These are phyloP conservation scores for Pseudogymnoascus sp. DNA, from an alignment of 2,329 filamentous ascomycete species.

Conservation along the genomic window DNA sequence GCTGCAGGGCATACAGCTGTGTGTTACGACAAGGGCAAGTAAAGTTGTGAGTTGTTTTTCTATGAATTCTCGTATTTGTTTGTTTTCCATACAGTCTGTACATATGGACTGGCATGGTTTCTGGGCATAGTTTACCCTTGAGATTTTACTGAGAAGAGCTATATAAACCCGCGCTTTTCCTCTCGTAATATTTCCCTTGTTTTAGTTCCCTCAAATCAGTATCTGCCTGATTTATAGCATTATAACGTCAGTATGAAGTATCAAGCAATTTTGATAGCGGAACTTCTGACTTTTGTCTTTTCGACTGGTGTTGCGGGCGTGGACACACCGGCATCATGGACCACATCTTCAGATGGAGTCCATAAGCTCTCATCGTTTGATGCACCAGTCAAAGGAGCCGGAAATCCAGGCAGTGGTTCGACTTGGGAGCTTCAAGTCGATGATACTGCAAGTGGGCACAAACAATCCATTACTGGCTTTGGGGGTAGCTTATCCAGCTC, in stretches of 20 bases:
- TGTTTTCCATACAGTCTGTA: background rate
- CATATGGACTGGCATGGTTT: background rate
- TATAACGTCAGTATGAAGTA: conserved; percentile 20
- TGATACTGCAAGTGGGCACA: conserved; percentile 33
- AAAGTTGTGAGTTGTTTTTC: background rate
- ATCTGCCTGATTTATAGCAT: background rate
- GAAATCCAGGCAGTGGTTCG: conserved; percentile 18
- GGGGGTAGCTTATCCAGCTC: conserved; percentile 20
- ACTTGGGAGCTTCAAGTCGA: conserved; percentile 35
- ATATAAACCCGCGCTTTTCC: background rate
- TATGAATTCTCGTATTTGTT: background rate
- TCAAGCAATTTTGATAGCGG: background rate
- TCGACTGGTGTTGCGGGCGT: conserved; percentile 5
- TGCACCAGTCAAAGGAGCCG: background rate
- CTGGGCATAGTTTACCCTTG: background rate
- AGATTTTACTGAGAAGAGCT: background rate
- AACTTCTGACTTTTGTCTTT: conserved; percentile 6
- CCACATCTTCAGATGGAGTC: conserved; percentile 5
- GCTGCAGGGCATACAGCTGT: background rate
- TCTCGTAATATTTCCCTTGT: background rate
- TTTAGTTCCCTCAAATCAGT: background rate
- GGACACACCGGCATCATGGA: background rate
- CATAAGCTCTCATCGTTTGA: conserved; percentile 24
- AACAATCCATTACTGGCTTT: conserved; percentile 36
- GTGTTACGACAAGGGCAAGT: background rate